These are phyloP conservation scores for Talaromyces trachyspermus DNA, from an alignment of 495 filamentous ascomycete species.

Conservation along the genomic window DNA sequence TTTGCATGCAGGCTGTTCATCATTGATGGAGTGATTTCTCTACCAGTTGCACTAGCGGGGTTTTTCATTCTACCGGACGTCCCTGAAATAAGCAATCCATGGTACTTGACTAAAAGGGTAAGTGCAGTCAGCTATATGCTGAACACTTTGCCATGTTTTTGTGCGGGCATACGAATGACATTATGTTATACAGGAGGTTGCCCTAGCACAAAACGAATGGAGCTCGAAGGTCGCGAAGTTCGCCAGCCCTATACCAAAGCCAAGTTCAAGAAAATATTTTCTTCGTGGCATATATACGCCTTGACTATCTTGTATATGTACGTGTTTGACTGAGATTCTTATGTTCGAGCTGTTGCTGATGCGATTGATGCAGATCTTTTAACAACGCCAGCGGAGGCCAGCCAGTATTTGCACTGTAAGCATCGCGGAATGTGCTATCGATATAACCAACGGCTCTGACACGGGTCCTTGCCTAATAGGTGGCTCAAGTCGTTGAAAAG, in stretches of 20 bases:
- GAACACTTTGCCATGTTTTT: too few species aligned
- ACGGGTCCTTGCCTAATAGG: slow-evolving; percentile 13
- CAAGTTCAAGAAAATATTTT: slow-evolving; percentile 47
- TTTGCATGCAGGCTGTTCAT: slow-evolving; percentile 25
- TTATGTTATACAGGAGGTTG: slow-evolving; percentile 29
- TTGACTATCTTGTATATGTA: slow-evolving; percentile 38
- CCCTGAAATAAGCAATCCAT: slow-evolving; percentile 50
- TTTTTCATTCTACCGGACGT: slow-evolving; percentile 56
- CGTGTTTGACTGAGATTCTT: slow-evolving; percentile 27
- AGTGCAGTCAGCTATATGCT: too few species aligned
- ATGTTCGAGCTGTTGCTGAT: neutral
- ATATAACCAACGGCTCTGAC: neutral
- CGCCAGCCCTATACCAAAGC: slow-evolving; percentile 37
- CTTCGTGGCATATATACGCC: slow-evolving; percentile 44
- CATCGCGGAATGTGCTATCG: neutral
- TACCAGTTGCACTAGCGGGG: slow-evolving; percentile 43
- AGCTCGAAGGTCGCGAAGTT: slow-evolving; percentile 36
- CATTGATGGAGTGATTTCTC: slow-evolving; percentile 39
- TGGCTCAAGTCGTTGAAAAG: slow-evolving; percentile 30
- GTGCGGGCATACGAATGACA: neutral
- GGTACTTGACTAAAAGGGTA: slow-evolving; percentile 37
- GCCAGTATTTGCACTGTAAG: slow-evolving; percentile 34
- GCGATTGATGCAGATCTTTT: slow-evolving; percentile 21
- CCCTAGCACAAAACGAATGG: slow-evolving; percentile 40
- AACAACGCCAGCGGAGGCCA: slow-evolving; percentile 30